Evolutionary conservation across 2,329 filamentous ascomycete genomes (phyloP).

Genomic region (Zymoseptoria ardabiliae): DNA sequence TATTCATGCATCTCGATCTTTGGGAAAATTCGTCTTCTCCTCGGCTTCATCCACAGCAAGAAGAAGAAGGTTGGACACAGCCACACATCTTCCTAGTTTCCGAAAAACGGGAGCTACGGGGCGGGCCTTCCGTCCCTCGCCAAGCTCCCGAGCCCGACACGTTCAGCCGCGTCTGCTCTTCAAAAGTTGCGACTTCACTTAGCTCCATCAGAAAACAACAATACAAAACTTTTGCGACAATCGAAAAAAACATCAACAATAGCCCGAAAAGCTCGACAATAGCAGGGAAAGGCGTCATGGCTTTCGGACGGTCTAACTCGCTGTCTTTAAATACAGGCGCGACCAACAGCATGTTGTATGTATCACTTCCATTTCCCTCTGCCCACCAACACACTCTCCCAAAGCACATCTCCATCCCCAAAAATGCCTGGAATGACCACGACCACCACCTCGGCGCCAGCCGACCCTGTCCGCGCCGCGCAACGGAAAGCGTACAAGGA

Average conservation of each 20-base stretch:
- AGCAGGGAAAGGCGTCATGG: constrained; percentile 21
- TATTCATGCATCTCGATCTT: too few species aligned
- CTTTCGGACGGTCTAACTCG: constrained; percentile 43
- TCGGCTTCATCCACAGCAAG: background rate
- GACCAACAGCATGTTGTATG: constrained; percentile 34
- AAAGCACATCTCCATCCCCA: background rate
- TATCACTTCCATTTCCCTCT: constrained; percentile 1
- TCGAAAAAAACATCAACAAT: background rate
- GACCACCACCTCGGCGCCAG: background rate
- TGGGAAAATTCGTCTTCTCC: background rate
- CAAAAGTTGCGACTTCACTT: background rate
- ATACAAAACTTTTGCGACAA: background rate
- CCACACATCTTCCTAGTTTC: background rate
- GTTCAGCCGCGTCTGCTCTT: background rate
- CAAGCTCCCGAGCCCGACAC: background rate
- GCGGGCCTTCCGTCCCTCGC: background rate
- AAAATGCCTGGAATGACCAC: background rate
- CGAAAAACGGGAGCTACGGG: background rate
- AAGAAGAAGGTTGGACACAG: background rate
- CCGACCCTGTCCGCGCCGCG: background rate
- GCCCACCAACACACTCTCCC: background rate
- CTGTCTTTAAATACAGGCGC: constrained; percentile 49
- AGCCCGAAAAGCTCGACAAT: background rate
- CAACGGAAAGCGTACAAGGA: constrained; percentile 1
- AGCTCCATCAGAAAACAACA: background rate